Evolutionary conservation across 805 yeast genomes (phyloP).

Genomic region (Yarrowia sp.): DNA sequence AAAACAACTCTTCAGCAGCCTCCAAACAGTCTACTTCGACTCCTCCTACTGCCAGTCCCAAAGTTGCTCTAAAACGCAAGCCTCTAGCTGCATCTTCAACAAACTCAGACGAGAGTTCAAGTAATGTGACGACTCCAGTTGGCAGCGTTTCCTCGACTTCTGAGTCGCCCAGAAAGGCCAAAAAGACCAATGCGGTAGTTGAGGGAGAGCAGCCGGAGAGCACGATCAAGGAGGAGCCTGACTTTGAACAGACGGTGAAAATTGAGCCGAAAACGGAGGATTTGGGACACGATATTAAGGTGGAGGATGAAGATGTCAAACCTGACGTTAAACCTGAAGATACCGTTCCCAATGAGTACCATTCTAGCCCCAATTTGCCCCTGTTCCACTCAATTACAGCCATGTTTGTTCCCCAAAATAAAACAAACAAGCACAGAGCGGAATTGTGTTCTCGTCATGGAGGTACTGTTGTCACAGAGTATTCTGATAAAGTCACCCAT

Average conservation of each 20-base stretch:
- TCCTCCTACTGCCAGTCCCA: neutral
- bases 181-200: conserved; percentile 11
- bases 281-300: neutral
- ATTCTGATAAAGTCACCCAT: conserved; percentile 17
- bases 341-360: conserved; percentile 3
- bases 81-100: neutral
- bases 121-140: neutral
- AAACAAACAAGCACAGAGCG: conserved; percentile 11
- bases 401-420: conserved; percentile 5
- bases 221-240: conserved; percentile 17
- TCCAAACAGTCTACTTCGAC: neutral
- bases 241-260: neutral
- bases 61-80: conserved; percentile 26
- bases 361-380: neutral
- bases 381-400: conserved; percentile 9
- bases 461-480: conserved; percentile 5
- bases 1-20: neutral
- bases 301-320: neutral
- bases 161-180: conserved; percentile 20
- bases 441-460: conserved; percentile 16
- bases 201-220: neutral
- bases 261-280: conserved; percentile 9
- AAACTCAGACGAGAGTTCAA: neutral
- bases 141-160: neutral
- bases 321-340: neutral